A percentile compares a stretch with the other conserved stretches of the same genome.
phyloP scores from a whole-genome alignment of 305 asterid species.

The Andrographis paniculata region DNA sequence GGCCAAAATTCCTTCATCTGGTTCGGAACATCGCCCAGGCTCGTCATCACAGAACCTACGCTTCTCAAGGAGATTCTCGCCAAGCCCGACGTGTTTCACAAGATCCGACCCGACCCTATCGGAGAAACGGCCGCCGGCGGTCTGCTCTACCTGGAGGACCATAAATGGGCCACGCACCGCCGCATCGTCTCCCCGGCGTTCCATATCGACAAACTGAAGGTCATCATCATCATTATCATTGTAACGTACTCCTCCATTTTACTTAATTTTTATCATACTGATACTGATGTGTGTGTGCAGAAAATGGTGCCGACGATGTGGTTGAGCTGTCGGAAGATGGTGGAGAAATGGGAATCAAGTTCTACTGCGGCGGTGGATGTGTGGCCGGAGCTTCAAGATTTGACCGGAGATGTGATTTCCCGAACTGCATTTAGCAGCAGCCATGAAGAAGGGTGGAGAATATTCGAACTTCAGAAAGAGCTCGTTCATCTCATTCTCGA shows the following conservation, averaged over 20 bases:
- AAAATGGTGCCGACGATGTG: constrained; percentile 29
- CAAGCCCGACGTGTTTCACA: constrained; percentile 25
- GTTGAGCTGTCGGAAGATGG: constrained; percentile 32
- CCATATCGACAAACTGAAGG: constrained; percentile 44
- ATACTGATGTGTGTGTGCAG: too few species aligned
- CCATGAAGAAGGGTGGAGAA: constrained; percentile 39
- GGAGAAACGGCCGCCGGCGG: constrained; percentile 34
- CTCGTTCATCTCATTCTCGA: constrained; percentile 33
- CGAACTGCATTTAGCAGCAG: constrained; percentile 40
- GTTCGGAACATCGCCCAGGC: constrained; percentile 42
- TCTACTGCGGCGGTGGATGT: constrained; percentile 19
- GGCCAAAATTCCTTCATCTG: constrained; percentile 41
- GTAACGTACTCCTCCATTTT: too few species aligned
- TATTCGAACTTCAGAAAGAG: constrained; percentile 52
- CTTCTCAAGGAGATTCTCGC: constrained; percentile 41
- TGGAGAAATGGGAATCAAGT: constrained; percentile 32
- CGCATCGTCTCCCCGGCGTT: constrained; percentile 39
- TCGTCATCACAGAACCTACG: constrained; percentile 33
- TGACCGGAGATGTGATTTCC: constrained; percentile 37
- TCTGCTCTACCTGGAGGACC: constrained; percentile 31
- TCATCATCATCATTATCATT: too few species aligned
- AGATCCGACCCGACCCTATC: constrained; percentile 36
- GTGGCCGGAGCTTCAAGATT: constrained; percentile 33
- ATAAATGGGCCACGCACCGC: constrained; percentile 42
- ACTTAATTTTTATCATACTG: too few species aligned